phyloP scores from a whole-genome alignment of 1,139 yeast species.

The Scheffersomyces insectosa region DNA sequence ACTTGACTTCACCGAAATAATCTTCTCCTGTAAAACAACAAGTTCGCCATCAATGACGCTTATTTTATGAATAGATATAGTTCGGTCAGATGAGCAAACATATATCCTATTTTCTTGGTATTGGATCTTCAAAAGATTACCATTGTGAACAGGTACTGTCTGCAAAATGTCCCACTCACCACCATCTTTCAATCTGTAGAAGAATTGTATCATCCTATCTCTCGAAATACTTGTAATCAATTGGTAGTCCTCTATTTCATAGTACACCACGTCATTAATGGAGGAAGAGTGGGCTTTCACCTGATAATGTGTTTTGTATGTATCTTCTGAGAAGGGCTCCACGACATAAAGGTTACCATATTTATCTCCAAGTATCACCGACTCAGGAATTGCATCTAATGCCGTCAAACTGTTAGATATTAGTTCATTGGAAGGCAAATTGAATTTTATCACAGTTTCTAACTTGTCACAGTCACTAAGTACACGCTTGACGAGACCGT shows the following conservation, averaged over 20 bases:
- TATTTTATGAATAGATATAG: constrained; percentile 52
- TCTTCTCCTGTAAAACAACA: constrained; percentile 38
- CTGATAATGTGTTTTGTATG: constrained; percentile 15
- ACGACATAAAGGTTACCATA: constrained; percentile 41
- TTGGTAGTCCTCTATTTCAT: constrained; percentile 21
- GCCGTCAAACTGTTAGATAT: constrained; percentile 30
- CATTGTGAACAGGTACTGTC: constrained; percentile 59
- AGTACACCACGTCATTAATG: constrained; percentile 43
- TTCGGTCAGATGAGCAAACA: constrained; percentile 61
- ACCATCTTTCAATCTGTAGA: constrained; percentile 17
- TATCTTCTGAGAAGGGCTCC: constrained; percentile 9
- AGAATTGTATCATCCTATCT: constrained; percentile 64
- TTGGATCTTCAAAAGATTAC: constrained; percentile 45
- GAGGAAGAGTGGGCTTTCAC: constrained; percentile 52
- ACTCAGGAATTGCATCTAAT: constrained; percentile 22
- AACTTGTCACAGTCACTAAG: constrained; percentile 12
- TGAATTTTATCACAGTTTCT: constrained; percentile 14
- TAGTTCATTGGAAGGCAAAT: constrained; percentile 27
- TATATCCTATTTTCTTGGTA: constrained; percentile 35
- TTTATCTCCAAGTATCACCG: constrained; percentile 47
- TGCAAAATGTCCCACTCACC: constrained; percentile 52
- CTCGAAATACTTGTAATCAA: constrained; percentile 52
- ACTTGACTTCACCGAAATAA: constrained; percentile 50
- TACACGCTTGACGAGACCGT: constrained; percentile 35
- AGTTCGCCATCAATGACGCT: constrained; percentile 18